Percentiles rank a stretch among this genome's conserved stretches.
Conservation (phyloP, 805 yeast species). For the Candida railenensis region DNA sequence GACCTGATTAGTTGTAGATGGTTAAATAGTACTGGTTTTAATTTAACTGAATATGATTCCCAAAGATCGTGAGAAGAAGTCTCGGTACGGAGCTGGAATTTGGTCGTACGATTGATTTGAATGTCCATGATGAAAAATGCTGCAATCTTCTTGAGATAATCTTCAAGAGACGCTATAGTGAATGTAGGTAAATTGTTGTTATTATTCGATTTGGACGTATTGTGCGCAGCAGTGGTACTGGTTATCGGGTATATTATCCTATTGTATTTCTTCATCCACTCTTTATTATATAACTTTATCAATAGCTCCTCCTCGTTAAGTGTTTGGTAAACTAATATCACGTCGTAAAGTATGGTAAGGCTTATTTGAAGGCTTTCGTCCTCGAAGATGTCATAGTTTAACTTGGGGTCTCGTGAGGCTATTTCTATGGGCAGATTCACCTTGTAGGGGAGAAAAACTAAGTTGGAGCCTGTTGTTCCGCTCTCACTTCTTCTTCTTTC, state of each 20-base stretch:
- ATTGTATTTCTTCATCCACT: slow-evolving; percentile 68
- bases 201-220: slow-evolving; percentile 13
- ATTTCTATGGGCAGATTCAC: slow-evolving; percentile 86
- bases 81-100: slow-evolving; percentile 60
- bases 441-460: slow-evolving; percentile 50
- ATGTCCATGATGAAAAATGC: slow-evolving; percentile 82
- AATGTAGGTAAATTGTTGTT: slow-evolving; percentile 29
- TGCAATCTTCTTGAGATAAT: slow-evolving; percentile 58
- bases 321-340: slow-evolving; percentile 76
- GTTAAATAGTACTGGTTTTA: slow-evolving; percentile 56
- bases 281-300: slow-evolving; percentile 63
- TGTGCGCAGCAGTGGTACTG: slow-evolving; percentile 26
- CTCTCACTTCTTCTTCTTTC: slow-evolving; percentile 37
- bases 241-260: slow-evolving; percentile 66
- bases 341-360: slow-evolving; percentile 76
- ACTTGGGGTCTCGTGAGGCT: slow-evolving; percentile 61
- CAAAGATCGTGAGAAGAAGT: slow-evolving; percentile 70
- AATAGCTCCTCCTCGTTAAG: slow-evolving; percentile 65
- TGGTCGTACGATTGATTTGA: slow-evolving; percentile 60
- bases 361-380: slow-evolving; percentile 44
- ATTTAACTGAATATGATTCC: slow-evolving; percentile 61
- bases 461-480: slow-evolving; percentile 7
- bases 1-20: slow-evolving; percentile 35
- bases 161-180: slow-evolving; percentile 41
- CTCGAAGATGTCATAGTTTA: slow-evolving; percentile 48